These are phyloP conservation scores for Trypanosoma lewisi DNA, from an alignment of 208 protist species.

Conservation along the genomic window DNA sequence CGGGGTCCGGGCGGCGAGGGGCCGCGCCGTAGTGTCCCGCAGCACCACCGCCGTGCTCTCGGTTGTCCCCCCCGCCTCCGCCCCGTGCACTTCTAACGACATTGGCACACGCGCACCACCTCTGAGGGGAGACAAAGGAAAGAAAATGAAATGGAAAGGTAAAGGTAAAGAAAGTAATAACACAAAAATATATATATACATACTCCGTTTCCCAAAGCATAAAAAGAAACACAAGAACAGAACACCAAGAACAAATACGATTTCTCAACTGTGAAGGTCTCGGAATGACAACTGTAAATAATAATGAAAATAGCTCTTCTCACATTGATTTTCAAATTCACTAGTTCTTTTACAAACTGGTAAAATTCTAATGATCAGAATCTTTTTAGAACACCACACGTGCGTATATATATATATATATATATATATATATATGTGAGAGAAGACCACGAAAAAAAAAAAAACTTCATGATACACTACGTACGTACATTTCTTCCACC, in stretches of 20 bases:
- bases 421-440: too few species aligned
- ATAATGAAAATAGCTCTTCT: too few species aligned
- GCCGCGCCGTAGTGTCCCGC: not conserved
- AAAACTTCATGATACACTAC: too few species aligned
- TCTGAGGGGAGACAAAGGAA: not conserved
- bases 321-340: too few species aligned
- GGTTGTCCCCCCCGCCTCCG: not conserved
- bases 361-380: too few species aligned
- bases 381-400: too few species aligned
- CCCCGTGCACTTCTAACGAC: not conserved
- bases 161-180: conserved; percentile 8
- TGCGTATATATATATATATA: too few species aligned
- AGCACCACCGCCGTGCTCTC: not conserved
- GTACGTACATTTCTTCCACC: too few species aligned
- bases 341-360: too few species aligned
- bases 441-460: too few species aligned
- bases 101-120: not conserved
- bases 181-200: conserved; percentile 1
- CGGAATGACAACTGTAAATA: too few species aligned
- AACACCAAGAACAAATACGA: conserved; percentile 5
- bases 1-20: not conserved
- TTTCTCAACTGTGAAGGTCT: too few species aligned
- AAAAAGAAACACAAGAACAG: conserved; percentile 23
- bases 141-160: conserved; percentile 3
- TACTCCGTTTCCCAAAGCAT: not conserved